These are phyloP conservation scores for Candida sanyaensis DNA, from an alignment of 1,139 yeast species.

Conservation along the genomic window DNA sequence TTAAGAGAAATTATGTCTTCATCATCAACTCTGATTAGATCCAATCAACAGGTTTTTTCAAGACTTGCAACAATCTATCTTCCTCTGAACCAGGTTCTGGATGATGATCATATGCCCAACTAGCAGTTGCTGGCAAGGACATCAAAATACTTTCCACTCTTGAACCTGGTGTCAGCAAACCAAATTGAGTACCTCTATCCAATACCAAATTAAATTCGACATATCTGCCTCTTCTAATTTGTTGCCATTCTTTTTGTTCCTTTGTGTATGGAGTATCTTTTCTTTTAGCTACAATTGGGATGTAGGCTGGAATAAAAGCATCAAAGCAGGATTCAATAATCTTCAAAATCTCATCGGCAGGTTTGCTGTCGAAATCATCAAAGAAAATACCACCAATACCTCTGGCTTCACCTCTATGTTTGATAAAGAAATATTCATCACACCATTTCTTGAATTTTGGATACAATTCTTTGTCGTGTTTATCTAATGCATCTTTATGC, in stretches of 20 bases:
- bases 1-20: no score
- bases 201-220: conserved; percentile 94
- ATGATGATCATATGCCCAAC: conserved; percentile 87
- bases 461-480: conserved; percentile 65
- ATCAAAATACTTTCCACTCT: conserved; percentile 90
- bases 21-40: conserved; percentile 23
- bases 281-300: conserved; percentile 72
- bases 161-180: conserved; percentile 93
- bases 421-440: conserved; percentile 85
- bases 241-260: conserved; percentile 91
- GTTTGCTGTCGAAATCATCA: conserved; percentile 80
- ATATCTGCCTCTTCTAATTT: conserved; percentile 91
- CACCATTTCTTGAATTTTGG: conserved; percentile 94
- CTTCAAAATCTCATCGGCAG: conserved; percentile 68
- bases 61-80: conserved; percentile 65
- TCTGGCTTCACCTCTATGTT: conserved; percentile 85
- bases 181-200: conserved; percentile 97
- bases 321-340: conserved; percentile 81
- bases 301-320: conserved; percentile 84
- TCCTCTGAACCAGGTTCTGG: conserved; percentile 85
- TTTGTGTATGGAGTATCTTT: conserved; percentile 73
- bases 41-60: conserved; percentile 83
- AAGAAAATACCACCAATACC: conserved; percentile 97
- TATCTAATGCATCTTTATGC: conserved; percentile 86
- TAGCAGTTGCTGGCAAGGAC: conserved; percentile 87